Base-by-base conservation (phyloP, 2,329 filamentous ascomycete genomes). In the Curvularia hawaiiensis region DNA sequence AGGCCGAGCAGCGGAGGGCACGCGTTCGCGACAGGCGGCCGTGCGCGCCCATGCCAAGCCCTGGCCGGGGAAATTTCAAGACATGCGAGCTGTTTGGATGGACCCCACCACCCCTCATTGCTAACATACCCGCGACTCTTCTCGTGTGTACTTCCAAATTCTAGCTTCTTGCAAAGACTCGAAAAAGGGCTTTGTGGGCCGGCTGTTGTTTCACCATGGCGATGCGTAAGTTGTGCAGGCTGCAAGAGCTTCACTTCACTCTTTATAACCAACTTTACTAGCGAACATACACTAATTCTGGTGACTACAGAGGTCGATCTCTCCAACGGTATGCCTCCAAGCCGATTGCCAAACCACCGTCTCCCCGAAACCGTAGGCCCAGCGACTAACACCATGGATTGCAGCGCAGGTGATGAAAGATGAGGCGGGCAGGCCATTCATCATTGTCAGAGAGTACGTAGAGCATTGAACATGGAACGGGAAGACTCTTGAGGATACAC, bases 351-450 rank as follows among this genome's bases (percentile, higher is more conserved):
- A 45, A 35, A 12, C 30, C 9, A 41, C 14, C 30, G 54, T 50
- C 49, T 41, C 45, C 43, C 44, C 61, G 52, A 30, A 48, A 20
- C 43, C 56, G 30, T 41, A 14, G 52, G 50, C 62, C 14, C 14
- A 67, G 54, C 60, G 65, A 67, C 66, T 68, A 60, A 68, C 65
- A 59, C 65, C 22, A 63, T 51, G 58, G 68, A 51, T 50, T 54
- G 69, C 64, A 86, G 87, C 87, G 72, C 83, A 86, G 78, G 80
- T 99, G 79, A 87, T 97, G 84, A 97, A 97, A 83, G 95, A 99
- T 84, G 95, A 99, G 82, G 89, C 95, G 78, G 95, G 95, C 62
- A 88, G 95, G 75, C 95, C 95, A 39, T 99, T 99, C 79, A 99
- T 99, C 76, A 89, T 99, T 64, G 95, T 99, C 70, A 86, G 95